These are phyloP conservation scores for Acorus gramineus DNA, from an alignment of 106 monocot genomes.

Conservation along the genomic window DNA sequence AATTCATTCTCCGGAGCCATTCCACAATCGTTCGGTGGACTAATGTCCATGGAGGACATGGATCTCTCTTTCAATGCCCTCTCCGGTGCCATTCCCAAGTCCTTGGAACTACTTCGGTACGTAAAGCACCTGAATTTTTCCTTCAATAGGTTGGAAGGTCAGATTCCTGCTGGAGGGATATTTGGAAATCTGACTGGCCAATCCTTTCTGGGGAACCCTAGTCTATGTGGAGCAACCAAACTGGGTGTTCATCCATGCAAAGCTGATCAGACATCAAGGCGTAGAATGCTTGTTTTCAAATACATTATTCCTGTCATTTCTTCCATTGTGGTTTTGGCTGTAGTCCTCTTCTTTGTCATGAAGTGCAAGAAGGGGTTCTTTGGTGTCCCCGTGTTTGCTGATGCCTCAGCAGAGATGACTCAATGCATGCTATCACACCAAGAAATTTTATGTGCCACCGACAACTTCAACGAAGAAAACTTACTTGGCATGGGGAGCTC, in stretches of 20 bases:
- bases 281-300: not conserved
- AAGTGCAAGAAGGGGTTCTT: too few relatives aligned
- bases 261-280: not conserved
- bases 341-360: too few relatives aligned
- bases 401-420: not conserved
- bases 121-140: slow-evolving; percentile 8
- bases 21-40: too few relatives aligned
- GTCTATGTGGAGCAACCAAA: slow-evolving; percentile 11
- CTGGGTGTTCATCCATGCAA: slow-evolving; percentile 8
- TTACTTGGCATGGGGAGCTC: slow-evolving; percentile 11
- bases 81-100: too few relatives aligned
- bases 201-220: slow-evolving; percentile 12
- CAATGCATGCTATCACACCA: slow-evolving; percentile 11
- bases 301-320: slow-evolving; percentile 1
- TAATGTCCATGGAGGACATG: too few relatives aligned
- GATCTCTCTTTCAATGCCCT: too few relatives aligned
- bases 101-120: too few relatives aligned
- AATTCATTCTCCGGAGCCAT: too few relatives aligned
- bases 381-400: not conserved
- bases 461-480: slow-evolving; percentile 18
- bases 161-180: slow-evolving; percentile 9
- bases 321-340: not conserved
- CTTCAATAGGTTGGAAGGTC: slow-evolving; percentile 18
- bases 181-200: slow-evolving; percentile 9
- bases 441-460: slow-evolving; percentile 14